phyloP scores from a whole-genome alignment of 768 basidiomycete genomes.

The Hortiboletus flavorubellus region DNA sequence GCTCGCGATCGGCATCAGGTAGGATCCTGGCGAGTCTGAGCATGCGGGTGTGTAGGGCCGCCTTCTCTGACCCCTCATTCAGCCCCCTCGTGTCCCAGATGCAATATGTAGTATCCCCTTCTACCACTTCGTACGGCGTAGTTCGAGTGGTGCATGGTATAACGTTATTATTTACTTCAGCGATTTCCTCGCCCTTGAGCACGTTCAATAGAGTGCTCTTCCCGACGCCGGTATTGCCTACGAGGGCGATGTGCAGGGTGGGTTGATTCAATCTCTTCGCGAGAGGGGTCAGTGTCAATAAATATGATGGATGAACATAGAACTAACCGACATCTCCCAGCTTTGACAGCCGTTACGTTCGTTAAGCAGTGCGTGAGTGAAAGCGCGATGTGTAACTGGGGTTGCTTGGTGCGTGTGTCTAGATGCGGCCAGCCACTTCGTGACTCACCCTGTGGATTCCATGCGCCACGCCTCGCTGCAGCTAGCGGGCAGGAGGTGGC shows the following conservation, averaged over 20 bases:
- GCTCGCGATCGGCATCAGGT: constrained; percentile 16
- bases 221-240: constrained; percentile 24
- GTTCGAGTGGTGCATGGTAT: constrained; percentile 18
- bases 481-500: neutral
- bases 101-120: constrained; percentile 5
- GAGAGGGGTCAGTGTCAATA: neutral
- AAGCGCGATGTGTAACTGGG: neutral
- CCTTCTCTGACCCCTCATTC: constrained; percentile 16
- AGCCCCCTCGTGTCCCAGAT: constrained; percentile 28
- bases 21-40: neutral
- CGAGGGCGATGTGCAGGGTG: constrained; percentile 18
- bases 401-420: neutral
- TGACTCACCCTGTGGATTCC: constrained; percentile 13
- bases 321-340: constrained; percentile 19
- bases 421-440: neutral
- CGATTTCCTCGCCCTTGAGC: constrained; percentile 14
- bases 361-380: neutral
- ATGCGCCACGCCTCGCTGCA: neutral
- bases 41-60: neutral
- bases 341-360: neutral
- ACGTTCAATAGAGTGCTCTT: constrained; percentile 29
- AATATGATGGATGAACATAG: neutral
- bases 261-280: neutral
- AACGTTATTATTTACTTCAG: constrained; percentile 16
- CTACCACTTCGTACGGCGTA: constrained; percentile 5